Percentiles rank a stretch among this genome's conserved stretches.
These are phyloP conservation scores for Kwoniella botswanensis DNA, from an alignment of 768 basidiomycete species.

Conservation along the genomic window DNA sequence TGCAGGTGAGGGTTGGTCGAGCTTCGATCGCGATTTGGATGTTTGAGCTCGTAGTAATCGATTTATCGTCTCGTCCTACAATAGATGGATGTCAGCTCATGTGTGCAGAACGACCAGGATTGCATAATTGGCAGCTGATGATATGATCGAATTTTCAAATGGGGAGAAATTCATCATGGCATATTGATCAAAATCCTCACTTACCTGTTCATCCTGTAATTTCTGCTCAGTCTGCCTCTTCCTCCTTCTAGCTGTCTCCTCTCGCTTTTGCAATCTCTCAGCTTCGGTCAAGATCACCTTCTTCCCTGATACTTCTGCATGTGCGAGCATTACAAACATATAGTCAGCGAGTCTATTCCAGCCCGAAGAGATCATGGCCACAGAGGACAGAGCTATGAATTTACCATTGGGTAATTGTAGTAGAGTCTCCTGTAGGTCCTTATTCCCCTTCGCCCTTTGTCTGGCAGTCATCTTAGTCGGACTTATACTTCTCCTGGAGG, in stretches of 20 bases:
- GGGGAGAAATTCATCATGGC: too few species aligned
- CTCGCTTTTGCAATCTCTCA: slow-evolving; percentile 48
- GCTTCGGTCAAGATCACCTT: slow-evolving; percentile 53
- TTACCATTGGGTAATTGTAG: slow-evolving; percentile 50
- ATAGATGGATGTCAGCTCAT: not conserved
- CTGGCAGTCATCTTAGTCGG: slow-evolving; percentile 54
- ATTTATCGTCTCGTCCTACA: slow-evolving; percentile 56
- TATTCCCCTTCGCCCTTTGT: slow-evolving; percentile 52
- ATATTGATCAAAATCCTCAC: slow-evolving; percentile 1
- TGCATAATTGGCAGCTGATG: not conserved
- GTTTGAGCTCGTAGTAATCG: slow-evolving; percentile 56
- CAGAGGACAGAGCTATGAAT: slow-evolving; percentile 1
- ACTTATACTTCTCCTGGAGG: slow-evolving; percentile 28
- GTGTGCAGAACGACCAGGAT: not conserved
- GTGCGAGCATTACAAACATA: not conserved
- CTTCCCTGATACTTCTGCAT: slow-evolving; percentile 37
- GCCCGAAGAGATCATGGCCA: not conserved
- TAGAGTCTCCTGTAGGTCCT: slow-evolving; percentile 47
- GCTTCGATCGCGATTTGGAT: slow-evolving; percentile 45
- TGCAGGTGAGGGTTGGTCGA: slow-evolving; percentile 39
- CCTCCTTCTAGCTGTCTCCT: slow-evolving; percentile 54
- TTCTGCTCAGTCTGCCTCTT: slow-evolving; percentile 57
- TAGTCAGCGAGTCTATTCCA: not conserved
- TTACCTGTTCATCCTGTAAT: slow-evolving; percentile 56
- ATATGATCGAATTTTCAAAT: not conserved